Evolutionary conservation across 768 basidiomycete species (phyloP), one percentile per base, ranked within the genome.

Genomic region (Lyophyllum atratum): DNA sequence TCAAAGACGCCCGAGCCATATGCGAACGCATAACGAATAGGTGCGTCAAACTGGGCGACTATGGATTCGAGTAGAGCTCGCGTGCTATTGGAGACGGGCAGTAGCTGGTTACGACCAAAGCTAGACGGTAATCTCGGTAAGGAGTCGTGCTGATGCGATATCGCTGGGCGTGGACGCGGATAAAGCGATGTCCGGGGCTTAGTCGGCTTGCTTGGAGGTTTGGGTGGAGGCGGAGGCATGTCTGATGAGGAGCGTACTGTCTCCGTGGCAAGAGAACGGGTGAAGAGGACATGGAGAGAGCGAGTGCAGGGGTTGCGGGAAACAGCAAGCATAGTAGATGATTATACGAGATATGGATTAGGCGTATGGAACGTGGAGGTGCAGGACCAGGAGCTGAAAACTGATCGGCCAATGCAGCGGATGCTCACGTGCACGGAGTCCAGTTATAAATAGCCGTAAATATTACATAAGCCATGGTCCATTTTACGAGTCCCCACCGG

Each of bases 1-100:
- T 92, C 85, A 64, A 97, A 97, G 1, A 98, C 95, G 0, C 96
- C 97, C 2, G 90, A 93, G 12, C 97, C 97, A 68, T 98, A 99
- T 0, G 97, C 97, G 68, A 98, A 95, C 0, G 95, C 97, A 77
- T 96, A 98, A 21, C 95, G 87, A 48, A 98, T 91, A 10, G 95
- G 95, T 0, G 93, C 92, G 40, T 93, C 82, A 66, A 98, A 96
- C 47, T 85, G 80, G 14, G 77, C 76, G 31, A 97, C 87, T 55
- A 98, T 87, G 57, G 81, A 78, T 67, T 95, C 91, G 15, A 96
- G 80, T 24, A 93, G 76, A 3, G 89, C 86, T 4, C 92, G 84
- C 2, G 89, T 93, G 24, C 89, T 85, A 67, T 87, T 86, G 12
- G 90, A 80, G 8, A 94, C 92, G 0, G 88, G 82, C 0, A 94